Conservation (phyloP, 345 rosid genomes). For the Excoecaria cochinchinensis region DNA sequence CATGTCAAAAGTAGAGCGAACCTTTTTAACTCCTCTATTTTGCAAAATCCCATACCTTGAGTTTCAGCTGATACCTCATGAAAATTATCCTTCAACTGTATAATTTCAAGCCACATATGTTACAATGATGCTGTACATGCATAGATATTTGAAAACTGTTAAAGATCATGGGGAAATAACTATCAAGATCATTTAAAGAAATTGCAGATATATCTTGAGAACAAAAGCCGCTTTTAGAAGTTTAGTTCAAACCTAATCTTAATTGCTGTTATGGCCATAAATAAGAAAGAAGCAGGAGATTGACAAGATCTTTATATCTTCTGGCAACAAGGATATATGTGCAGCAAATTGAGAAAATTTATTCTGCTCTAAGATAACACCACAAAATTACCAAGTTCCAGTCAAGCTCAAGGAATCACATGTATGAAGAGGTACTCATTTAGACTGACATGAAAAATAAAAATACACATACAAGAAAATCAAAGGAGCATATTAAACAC, state of each 20-base stretch:
- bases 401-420: not conserved
- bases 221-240: not conserved
- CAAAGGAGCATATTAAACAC: not conserved
- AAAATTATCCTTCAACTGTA: slow-evolving; percentile 33
- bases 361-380: not conserved
- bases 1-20: not conserved
- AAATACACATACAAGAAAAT: not conserved
- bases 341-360: not conserved
- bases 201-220: not conserved
- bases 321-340: not conserved
- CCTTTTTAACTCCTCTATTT: not conserved
- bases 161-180: not conserved
- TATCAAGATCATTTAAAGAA: slow-evolving; percentile 2
- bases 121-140: not conserved
- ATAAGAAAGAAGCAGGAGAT: not conserved
- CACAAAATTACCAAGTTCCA: not conserved
- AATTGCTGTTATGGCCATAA: not conserved
- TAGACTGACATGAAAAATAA: not conserved
- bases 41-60: slow-evolving; percentile 30
- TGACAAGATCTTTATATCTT: not conserved
- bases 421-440: too few species aligned
- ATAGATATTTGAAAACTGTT: not conserved
- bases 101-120: not conserved
- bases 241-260: not conserved
- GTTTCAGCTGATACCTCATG: slow-evolving; percentile 22